phyloP scores from a whole-genome alignment of 2,329 filamentous ascomycete species.

The Endothia cerciana region DNA sequence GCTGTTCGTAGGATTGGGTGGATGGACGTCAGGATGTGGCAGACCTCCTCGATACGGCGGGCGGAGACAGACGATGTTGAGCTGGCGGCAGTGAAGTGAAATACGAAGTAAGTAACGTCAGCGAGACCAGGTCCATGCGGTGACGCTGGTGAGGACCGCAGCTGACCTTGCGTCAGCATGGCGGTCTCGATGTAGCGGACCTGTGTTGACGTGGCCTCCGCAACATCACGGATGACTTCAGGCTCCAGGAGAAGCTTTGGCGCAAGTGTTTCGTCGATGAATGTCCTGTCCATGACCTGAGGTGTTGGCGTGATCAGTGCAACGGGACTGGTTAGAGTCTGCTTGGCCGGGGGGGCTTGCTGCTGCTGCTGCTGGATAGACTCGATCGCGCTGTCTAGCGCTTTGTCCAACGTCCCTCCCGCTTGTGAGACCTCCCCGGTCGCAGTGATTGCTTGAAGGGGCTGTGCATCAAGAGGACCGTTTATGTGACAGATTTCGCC shows the following conservation, averaged over 20 bases:
- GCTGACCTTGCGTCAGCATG: slow-evolving; percentile 37
- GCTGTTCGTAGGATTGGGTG: slow-evolving; percentile 59
- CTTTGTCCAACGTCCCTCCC: slow-evolving; percentile 2
- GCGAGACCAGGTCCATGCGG: slow-evolving; percentile 41
- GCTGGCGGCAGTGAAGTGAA: slow-evolving; percentile 47
- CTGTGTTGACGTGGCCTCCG: slow-evolving; percentile 53
- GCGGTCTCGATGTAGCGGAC: slow-evolving; percentile 52
- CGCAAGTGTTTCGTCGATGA: slow-evolving; percentile 46
- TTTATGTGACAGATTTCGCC: slow-evolving; percentile 39
- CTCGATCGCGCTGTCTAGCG: slow-evolving; percentile 13
- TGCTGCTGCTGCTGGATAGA: slow-evolving; percentile 16
- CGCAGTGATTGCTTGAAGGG: not conserved
- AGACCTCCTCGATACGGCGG: slow-evolving; percentile 47
- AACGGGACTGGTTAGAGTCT: slow-evolving; percentile 10
- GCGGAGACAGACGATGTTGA: slow-evolving; percentile 27
- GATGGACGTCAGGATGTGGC: slow-evolving; percentile 46
- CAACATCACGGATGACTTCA: slow-evolving; percentile 50
- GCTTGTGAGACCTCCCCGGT: not conserved
- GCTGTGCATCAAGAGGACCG: not conserved
- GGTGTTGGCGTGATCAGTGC: slow-evolving; percentile 25
- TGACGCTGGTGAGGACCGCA: slow-evolving; percentile 12
- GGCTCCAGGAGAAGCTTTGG: slow-evolving; percentile 48
- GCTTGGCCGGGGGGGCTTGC: slow-evolving; percentile 9
- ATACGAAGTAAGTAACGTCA: slow-evolving; percentile 52
- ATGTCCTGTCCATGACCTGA: slow-evolving; percentile 38